Base-by-base conservation (phyloP, 225 moss, liverwort and hornwort genomes). In the Neckera pumila region DNA sequence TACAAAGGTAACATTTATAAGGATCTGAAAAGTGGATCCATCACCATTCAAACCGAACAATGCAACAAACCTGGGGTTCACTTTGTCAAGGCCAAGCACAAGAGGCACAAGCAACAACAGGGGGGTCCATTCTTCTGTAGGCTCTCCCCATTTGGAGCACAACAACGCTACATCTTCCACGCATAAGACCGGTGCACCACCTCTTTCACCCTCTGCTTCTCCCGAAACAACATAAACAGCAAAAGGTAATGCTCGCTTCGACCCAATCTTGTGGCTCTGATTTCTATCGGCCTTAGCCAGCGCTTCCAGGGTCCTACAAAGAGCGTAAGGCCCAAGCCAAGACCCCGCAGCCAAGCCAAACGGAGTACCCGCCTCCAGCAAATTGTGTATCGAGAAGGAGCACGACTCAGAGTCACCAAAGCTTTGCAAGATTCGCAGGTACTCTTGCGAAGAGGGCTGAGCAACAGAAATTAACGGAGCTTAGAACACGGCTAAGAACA, bases 151-250 rank as follows among this genome's bases (percentile, higher is more conserved):
- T 80, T 94, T 86, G 42, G 92, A 90, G 81, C 99, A 97, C 91
- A 95, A 92, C 22, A 90, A 87, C 57, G 95, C 79, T 14, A 97
- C 96, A 92, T 97, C 99, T 91, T 97, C 99, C 73, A 99, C 91
- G 88, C 95, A 99, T 43, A 99, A 89, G 23, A 99, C 99, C 13
- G 99, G 99, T 56, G 99, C 97, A 90, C 99, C 99, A 82, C 99
- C 99, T 88, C 99, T 94, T 93, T 97, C 99, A 85, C 98, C 98
- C 90, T 99, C 99, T 56, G 99, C 97, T 89, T 97, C 97, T 87
- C 99, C 99, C 80, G 99, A 99, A 62, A 99, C 99, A 79, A 99
- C 96, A 92, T 95, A 95, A 49, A 99, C 92, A 79, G 96, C 96
- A 92, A 96, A 96, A 76, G 99, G 99, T 53, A 97, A 87, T 51